These are phyloP conservation scores for Fraxinus dipetala DNA, from an alignment of 305 asterid genomes.

Conservation along the genomic window DNA sequence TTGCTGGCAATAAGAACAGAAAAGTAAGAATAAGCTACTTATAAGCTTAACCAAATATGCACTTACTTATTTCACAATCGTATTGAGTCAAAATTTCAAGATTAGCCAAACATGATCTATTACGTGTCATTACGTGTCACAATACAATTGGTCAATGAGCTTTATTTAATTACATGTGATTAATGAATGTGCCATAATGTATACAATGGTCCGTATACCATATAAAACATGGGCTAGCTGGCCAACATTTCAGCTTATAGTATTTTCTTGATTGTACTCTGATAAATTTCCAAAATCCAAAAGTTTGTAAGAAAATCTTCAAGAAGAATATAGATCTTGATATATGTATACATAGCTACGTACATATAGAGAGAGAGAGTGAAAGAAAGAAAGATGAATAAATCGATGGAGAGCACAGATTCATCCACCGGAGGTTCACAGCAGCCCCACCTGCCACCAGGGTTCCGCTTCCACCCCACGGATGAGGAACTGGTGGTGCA, in stretches of 20 bases:
- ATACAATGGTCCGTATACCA: conserved; percentile 32
- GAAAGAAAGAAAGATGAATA: background rate
- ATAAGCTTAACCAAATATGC: background rate
- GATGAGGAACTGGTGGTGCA: conserved; percentile 83
- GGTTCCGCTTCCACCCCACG: conserved; percentile 85
- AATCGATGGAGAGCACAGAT: conserved; percentile 71
- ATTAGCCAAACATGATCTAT: background rate
- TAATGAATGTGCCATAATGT: conserved; percentile 14
- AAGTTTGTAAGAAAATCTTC: background rate
- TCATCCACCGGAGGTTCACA: conserved; percentile 59
- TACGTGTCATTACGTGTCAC: conserved; percentile 23
- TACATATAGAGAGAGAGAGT: background rate
- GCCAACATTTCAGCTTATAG: conserved; percentile 22
- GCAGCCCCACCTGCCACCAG: conserved; percentile 80
- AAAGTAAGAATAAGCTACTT: background rate
- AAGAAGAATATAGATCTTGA: background rate
- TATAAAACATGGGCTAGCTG: conserved; percentile 36
- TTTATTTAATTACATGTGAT: background rate
- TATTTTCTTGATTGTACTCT: conserved; percentile 18
- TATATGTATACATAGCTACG: background rate
- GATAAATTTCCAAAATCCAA: conserved; percentile 17
- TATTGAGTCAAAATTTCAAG: background rate
- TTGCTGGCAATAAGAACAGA: background rate
- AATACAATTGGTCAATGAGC: background rate
- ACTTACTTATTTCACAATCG: background rate